These are phyloP conservation scores for Wickerhamiella brachini DNA, from an alignment of 805 yeast species.

Conservation along the genomic window DNA sequence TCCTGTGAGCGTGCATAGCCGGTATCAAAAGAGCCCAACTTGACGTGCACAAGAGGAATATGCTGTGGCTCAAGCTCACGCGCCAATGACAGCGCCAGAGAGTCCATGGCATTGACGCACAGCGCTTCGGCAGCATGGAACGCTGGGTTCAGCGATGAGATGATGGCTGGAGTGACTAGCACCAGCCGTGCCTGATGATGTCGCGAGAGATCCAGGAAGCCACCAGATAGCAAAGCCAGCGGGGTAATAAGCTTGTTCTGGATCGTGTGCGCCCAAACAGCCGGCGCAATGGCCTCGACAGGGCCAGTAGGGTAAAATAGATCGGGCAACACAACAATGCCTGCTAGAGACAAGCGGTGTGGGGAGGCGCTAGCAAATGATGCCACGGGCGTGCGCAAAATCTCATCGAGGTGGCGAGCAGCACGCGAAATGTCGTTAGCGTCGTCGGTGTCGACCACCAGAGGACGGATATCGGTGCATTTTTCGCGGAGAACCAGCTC, in stretches of 20 bases:
- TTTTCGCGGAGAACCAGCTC: conserved; percentile 40
- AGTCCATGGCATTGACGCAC: conserved; percentile 32
- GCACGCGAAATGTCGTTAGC: conserved; percentile 33
- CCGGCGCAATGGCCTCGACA: conserved; percentile 38
- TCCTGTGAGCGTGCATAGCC: conserved; percentile 17
- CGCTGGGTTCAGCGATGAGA: conserved; percentile 40
- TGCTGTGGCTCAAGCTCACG: conserved; percentile 33
- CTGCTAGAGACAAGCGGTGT: conserved; percentile 43
- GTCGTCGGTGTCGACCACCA: conserved; percentile 38
- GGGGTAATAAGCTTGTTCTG: conserved; percentile 36
- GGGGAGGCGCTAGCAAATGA: conserved; percentile 48
- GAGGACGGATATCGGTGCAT: conserved; percentile 54
- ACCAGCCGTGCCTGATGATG: conserved; percentile 37
- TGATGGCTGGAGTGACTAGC: conserved; percentile 41
- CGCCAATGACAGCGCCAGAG: conserved; percentile 28
- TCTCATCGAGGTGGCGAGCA: conserved; percentile 34
- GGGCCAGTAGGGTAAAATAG: conserved; percentile 57
- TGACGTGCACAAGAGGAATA: conserved; percentile 31
- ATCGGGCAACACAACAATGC: conserved; percentile 58
- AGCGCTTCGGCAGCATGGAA: conserved; percentile 53
- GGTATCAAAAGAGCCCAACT: conserved; percentile 35
- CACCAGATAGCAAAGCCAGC: conserved; percentile 38
- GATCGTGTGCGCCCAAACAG: conserved; percentile 38
- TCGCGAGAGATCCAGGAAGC: conserved; percentile 41
- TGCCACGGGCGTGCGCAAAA: conserved; percentile 39